Evolutionary conservation across 495 filamentous ascomycete genomes (phyloP).

Genomic region (Penicillium mononematosum): DNA sequence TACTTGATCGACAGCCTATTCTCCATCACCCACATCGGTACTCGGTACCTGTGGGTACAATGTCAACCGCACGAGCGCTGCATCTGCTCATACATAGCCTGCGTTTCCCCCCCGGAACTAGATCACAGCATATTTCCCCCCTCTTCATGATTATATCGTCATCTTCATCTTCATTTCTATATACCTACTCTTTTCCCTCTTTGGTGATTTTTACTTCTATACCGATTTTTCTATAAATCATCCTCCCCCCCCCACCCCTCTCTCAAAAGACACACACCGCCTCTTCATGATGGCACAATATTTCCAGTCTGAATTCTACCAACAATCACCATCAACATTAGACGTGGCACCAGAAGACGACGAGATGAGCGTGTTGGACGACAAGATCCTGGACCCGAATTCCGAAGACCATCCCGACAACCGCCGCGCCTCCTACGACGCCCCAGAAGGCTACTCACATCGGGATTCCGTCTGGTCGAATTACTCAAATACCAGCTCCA

Average conservation of each 20-base stretch:
- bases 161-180: conserved; percentile 23
- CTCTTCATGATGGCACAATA: conserved; percentile 46
- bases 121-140: conserved; percentile 12
- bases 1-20: conserved; percentile 18
- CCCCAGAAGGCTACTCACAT: conserved; percentile 67
- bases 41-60: conserved; percentile 13
- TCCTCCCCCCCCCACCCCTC: conserved; percentile 16
- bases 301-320: conserved; percentile 58
- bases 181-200: conserved; percentile 19
- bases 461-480: conserved; percentile 75
- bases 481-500: conserved; percentile 55
- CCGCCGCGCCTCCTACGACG: conserved; percentile 70
- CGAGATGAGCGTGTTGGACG: conserved; percentile 78
- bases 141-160: conserved; percentile 19
- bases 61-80: conserved; percentile 15
- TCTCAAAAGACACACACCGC: conserved; percentile 26
- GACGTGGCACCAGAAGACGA: conserved; percentile 73
- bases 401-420: conserved; percentile 66
- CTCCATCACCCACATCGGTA: conserved; percentile 15
- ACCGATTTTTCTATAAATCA: conserved; percentile 31
- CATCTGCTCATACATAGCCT: conserved; percentile 30
- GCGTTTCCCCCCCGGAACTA: conserved; percentile 21
- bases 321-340: conserved; percentile 59
- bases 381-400: conserved; percentile 74
- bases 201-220: conserved; percentile 15